Base-by-base conservation (phyloP, 31 red algal species). In the Asparagopsis taxiformis region DNA sequence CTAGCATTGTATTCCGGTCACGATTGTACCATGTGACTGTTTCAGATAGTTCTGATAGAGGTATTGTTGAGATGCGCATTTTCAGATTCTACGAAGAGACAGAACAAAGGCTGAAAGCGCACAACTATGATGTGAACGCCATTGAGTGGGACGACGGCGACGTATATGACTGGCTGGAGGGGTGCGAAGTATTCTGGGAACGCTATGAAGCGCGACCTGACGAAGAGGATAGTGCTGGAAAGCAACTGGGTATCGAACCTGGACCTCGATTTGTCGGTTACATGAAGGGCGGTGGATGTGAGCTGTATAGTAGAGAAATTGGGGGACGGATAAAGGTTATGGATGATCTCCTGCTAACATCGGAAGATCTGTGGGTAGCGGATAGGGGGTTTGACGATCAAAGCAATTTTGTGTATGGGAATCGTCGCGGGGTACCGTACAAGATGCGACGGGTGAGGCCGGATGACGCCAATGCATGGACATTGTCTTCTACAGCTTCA, bases 171-270 rank as follows among this genome's bases (percentile, higher is more conserved):
- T 94, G 85, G 84, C 52, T 96, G 68, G 51, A 90, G 51, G 93
- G 93, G 17, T 91, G 86, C 44, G 87, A 96, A 52, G 93, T 96
- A 58, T 96, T 66, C 55, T 96, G 93, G 93, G 90, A 86, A 50
- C 72, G 81, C 3, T 80, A 84, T 79, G 23, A 65, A 23, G 52
- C 65, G 29, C 68, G 26, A 13, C 23, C n/a, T 49, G 33, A 46
- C 33, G 70, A 75, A 21, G 15, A 51, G 23, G 71, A 87, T 41
- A 62, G 66, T 9, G 63, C 69, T 3, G 59, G 70, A 37, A 22
- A 65, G 21, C 51, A 25, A 32, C 62, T 90, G 0, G 75, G 86
- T 20, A 90, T 90, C 26, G 66, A 79, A 38, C 38, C 20, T 6
- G 86, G 86, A 50, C 61, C 81, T 23, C 55, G 84, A 28, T 93